Percentiles rank a stretch among this genome's conserved stretches.
Evolutionary conservation across 192 early-diverging fungal species (phyloP).

Genomic region (Umbelopsis sp.): DNA sequence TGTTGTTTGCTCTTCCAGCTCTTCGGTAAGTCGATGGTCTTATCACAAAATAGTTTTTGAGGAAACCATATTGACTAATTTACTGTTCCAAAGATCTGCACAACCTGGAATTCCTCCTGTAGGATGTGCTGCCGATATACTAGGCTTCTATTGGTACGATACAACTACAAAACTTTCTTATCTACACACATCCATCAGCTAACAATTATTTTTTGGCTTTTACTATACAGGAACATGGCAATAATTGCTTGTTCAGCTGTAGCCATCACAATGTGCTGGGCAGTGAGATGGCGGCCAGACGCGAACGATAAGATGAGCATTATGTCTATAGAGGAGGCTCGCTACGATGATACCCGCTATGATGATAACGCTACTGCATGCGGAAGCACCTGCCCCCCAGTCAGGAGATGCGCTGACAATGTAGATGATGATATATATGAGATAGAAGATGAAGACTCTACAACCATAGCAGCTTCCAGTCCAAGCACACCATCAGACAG

Average conservation of each 20-base stretch:
- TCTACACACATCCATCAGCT: neutral
- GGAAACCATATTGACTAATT: neutral
- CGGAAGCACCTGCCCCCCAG: neutral
- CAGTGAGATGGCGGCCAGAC: conserved; percentile 42
- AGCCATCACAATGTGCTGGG: conserved; percentile 45
- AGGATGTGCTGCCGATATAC: conserved; percentile 51
- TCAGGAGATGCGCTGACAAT: neutral
- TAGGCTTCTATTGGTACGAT: conserved; percentile 50
- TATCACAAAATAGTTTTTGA: neutral
- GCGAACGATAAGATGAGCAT: conserved; percentile 27
- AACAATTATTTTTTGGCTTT: neutral
- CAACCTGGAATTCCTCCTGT: conserved; percentile 50
- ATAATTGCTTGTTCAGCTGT: conserved; percentile 50
- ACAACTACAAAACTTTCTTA: neutral
- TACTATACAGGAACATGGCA: conserved; percentile 47
- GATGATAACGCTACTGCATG: neutral
- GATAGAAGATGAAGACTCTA: neutral
- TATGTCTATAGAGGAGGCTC: neutral
- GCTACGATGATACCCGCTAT: conserved; percentile 1
- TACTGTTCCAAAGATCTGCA: conserved; percentile 30
- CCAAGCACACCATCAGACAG: neutral
- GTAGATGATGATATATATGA: conserved; percentile 1
- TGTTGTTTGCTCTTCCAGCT: conserved; percentile 45
- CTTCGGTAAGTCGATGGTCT: conserved; percentile 14
- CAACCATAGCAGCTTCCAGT: neutral